phyloP scores from a whole-genome alignment of 2,329 filamentous ascomycete species.

The Trichophyton schoenleinii region DNA sequence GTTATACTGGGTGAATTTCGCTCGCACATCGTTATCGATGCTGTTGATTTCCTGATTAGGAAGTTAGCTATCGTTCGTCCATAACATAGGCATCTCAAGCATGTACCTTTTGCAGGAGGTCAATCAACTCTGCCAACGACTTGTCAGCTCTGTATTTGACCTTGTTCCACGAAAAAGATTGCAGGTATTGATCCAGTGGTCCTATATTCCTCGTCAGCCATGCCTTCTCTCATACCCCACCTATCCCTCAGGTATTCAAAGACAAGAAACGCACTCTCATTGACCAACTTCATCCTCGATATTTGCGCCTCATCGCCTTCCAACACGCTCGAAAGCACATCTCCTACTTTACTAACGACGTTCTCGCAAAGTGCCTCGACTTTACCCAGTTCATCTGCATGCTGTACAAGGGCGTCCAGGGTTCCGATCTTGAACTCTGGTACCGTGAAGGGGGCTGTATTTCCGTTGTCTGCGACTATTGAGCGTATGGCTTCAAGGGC shows the following conservation, averaged over 20 bases:
- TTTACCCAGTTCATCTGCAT: slow-evolving; percentile 89
- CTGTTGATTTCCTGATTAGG: slow-evolving; percentile 62
- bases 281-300: slow-evolving; percentile 79
- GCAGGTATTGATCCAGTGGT: slow-evolving; percentile 87
- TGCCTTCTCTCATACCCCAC: not conserved
- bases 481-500: slow-evolving; percentile 63
- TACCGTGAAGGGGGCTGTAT: slow-evolving; percentile 63
- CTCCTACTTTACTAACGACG: slow-evolving; percentile 77
- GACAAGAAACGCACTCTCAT: slow-evolving; percentile 57
- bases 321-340: slow-evolving; percentile 70
- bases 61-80: not conserved
- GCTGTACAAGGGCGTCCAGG: slow-evolving; percentile 84
- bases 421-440: slow-evolving; percentile 98
- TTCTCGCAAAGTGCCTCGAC: slow-evolving; percentile 66
- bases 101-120: slow-evolving; percentile 70
- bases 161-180: slow-evolving; percentile 90
- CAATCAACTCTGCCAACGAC: slow-evolving; percentile 72
- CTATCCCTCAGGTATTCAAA: slow-evolving; percentile 5
- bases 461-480: slow-evolving; percentile 61
- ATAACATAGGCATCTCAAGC: not conserved
- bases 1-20: slow-evolving; percentile 91
- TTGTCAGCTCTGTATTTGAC: slow-evolving; percentile 93
- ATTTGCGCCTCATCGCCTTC: slow-evolving; percentile 75
- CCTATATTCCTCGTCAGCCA: slow-evolving; percentile 41
- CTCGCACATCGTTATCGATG: slow-evolving; percentile 91